Conservation (phyloP, 1,139 yeast genomes). For the Candida buenavistaensis region DNA sequence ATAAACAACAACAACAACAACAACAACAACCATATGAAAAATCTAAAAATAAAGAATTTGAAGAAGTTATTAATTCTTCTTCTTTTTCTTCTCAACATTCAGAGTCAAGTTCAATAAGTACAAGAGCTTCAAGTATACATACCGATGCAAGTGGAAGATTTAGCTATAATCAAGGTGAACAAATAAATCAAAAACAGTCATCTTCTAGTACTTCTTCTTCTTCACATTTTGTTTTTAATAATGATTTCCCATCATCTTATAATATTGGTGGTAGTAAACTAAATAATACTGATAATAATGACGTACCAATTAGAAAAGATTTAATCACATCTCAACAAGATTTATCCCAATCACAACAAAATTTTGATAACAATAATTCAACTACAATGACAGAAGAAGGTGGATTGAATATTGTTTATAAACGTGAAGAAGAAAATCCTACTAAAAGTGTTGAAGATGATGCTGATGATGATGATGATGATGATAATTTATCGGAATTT, state of each 20-base stretch:
- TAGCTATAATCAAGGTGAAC: slow-evolving; percentile 1
- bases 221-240: slow-evolving; percentile 7
- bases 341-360: slow-evolving; percentile 9
- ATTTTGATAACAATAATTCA: slow-evolving; percentile 13
- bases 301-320: slow-evolving; percentile 35
- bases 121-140: slow-evolving; percentile 12
- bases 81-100: slow-evolving; percentile 8
- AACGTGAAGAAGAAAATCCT: too few species aligned
- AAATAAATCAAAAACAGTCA: too few species aligned
- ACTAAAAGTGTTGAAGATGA: too few species aligned
- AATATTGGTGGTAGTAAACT: slow-evolving; percentile 22
- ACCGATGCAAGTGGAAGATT: slow-evolving; percentile 1
- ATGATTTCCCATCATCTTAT: slow-evolving; percentile 12
- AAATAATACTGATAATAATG: slow-evolving; percentile 20
- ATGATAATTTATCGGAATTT: slow-evolving; percentile 44
- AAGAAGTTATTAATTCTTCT: slow-evolving; percentile 2
- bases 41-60: slow-evolving; percentile 1
- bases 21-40: slow-evolving; percentile 2
- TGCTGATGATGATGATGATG: slow-evolving; percentile 22
- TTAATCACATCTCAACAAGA: too few species aligned
- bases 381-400: slow-evolving; percentile 8
- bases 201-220: too few species aligned
- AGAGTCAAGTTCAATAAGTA: slow-evolving; percentile 13
- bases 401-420: slow-evolving; percentile 13
- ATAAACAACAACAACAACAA: slow-evolving; percentile 7